Percentiles rank a stretch among this genome's conserved stretches.
phyloP scores from a whole-genome alignment of 306 rosid genomes.

The Pyrus communis region DNA sequence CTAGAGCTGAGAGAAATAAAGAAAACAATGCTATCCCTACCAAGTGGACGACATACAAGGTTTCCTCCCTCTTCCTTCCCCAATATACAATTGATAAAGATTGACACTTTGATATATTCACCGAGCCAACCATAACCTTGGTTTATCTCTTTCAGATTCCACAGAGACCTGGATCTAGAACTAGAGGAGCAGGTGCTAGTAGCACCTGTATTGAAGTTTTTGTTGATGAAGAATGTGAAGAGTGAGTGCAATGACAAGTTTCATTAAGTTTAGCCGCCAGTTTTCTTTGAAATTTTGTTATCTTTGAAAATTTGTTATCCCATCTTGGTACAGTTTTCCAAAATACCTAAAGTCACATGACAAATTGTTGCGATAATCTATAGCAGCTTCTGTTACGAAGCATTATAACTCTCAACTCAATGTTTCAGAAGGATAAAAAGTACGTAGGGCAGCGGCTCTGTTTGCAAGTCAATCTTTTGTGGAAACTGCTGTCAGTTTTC shows the following conservation, averaged over 20 bases:
- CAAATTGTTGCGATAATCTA: background rate
- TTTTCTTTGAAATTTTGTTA: background rate
- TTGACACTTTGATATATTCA: background rate
- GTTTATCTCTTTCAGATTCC: constrained; percentile 55
- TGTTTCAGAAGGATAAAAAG: too few relatives aligned
- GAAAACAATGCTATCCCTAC: constrained; percentile 70
- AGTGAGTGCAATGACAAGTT: constrained; percentile 38
- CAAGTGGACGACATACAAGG: constrained; percentile 82
- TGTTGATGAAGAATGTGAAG: constrained; percentile 71
- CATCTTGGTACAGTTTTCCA: background rate
- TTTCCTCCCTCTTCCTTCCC: background rate
- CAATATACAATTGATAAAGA: background rate
- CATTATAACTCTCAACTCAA: too few relatives aligned
- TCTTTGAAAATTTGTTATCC: background rate
- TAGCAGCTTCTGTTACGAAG: background rate
- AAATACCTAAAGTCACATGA: background rate
- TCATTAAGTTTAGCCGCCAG: background rate
- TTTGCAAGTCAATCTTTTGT: background rate
- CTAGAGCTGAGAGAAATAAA: constrained; percentile 81
- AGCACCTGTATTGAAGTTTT: constrained; percentile 60
- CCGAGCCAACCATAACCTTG: background rate
- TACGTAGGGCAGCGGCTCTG: too few relatives aligned
- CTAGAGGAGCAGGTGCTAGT: constrained; percentile 34
- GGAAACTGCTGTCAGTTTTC: background rate
- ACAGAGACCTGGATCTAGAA: constrained; percentile 48